phyloP scores from a whole-genome alignment of 139 green algal species.

The Pleodorina starrii region DNA sequence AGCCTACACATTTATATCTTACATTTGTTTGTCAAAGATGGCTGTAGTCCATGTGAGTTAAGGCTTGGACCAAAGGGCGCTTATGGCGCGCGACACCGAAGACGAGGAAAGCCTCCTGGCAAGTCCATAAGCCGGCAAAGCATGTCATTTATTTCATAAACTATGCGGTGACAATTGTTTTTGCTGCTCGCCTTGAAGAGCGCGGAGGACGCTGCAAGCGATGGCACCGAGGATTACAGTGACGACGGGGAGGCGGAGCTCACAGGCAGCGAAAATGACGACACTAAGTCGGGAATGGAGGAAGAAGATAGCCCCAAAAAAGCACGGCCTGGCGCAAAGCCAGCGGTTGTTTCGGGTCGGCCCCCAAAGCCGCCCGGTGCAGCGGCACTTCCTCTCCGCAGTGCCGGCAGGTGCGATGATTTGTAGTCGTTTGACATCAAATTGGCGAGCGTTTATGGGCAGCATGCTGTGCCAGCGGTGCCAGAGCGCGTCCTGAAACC shows the following conservation, averaged over 20 bases:
- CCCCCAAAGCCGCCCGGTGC: neutral
- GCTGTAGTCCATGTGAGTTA: neutral
- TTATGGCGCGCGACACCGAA: constrained; percentile 13
- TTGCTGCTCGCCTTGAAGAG: neutral
- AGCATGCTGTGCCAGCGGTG: too few species aligned
- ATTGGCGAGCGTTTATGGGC: too few species aligned
- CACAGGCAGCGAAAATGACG: too few species aligned
- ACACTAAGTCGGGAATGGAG: neutral
- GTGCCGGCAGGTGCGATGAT: neutral
- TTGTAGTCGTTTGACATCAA: too few species aligned
- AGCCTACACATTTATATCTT: too few species aligned
- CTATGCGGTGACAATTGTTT: too few species aligned
- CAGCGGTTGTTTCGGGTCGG: neutral
- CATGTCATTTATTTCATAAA: too few species aligned
- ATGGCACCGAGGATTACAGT: neutral
- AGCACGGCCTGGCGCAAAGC: neutral
- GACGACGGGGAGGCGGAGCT: neutral
- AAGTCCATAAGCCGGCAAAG: too few species aligned
- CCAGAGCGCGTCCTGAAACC: too few species aligned
- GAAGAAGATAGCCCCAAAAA: neutral
- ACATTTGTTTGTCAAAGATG: too few species aligned
- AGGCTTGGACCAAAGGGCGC: neutral
- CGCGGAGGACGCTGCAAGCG: neutral
- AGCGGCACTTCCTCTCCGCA: neutral
- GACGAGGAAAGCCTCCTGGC: neutral